phyloP scores from a whole-genome alignment of 2,329 filamentous ascomycete genomes.

The Chaetomiaceae sp. region DNA sequence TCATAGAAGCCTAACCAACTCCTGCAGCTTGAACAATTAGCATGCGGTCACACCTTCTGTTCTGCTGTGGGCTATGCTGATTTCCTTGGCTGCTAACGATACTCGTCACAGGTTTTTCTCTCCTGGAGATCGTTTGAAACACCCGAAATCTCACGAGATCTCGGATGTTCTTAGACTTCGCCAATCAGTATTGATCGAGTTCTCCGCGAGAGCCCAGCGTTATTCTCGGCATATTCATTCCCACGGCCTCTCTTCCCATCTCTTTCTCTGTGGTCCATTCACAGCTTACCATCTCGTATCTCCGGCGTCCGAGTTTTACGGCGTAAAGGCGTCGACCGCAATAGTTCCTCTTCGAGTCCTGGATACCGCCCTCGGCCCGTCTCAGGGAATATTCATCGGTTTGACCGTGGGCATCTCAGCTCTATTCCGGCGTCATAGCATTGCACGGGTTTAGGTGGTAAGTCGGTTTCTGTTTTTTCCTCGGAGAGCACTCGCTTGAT shows the following conservation, averaged over 20 bases:
- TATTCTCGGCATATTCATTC: conserved; percentile 10
- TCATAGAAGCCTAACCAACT: too few relatives aligned
- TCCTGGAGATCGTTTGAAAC: background rate
- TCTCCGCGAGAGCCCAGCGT: conserved; percentile 1
- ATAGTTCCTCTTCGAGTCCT: conserved; percentile 12
- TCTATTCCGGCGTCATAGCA: background rate
- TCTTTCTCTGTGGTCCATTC: background rate
- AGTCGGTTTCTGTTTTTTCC: background rate
- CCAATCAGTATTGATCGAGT: background rate
- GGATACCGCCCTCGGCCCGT: conserved; percentile 6
- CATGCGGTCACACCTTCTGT: background rate
- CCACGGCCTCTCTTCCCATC: conserved; percentile 11
- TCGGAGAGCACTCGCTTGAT: background rate
- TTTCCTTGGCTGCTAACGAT: background rate
- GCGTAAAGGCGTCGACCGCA: conserved; percentile 22
- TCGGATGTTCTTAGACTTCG: background rate
- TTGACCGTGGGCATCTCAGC: background rate
- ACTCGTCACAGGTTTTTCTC: background rate
- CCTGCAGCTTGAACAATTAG: background rate
- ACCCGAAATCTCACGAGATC: background rate
- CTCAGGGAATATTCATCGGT: background rate
- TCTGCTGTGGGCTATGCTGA: background rate
- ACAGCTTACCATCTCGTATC: conserved; percentile 11
- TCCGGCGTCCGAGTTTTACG: conserved; percentile 21
- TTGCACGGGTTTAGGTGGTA: conserved; percentile 9